phyloP scores from a whole-genome alignment of 495 filamentous ascomycete genomes.

The Aspergillus taichungensis region DNA sequence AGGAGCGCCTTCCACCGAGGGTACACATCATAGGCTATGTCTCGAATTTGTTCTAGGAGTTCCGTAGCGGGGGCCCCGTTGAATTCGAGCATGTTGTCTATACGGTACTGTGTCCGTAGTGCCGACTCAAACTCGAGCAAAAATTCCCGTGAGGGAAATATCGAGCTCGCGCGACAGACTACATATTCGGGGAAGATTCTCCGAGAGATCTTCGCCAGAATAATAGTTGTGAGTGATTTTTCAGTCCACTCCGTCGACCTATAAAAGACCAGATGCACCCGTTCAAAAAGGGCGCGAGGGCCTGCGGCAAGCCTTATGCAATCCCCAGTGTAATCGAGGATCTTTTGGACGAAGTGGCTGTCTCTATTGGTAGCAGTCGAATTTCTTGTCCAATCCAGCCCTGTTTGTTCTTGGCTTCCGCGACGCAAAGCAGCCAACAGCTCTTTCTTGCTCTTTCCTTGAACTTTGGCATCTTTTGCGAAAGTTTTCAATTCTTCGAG shows the following conservation, averaged over 20 bases:
- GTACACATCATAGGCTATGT: constrained; percentile 65
- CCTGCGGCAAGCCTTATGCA: constrained; percentile 71
- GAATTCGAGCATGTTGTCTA: constrained; percentile 81
- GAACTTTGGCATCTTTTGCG: constrained; percentile 77
- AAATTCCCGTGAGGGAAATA: constrained; percentile 66
- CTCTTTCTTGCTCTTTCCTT: constrained; percentile 84
- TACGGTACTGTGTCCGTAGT: constrained; percentile 68
- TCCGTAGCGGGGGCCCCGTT: constrained; percentile 61
- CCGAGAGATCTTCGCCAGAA: constrained; percentile 78
- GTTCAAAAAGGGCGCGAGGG: constrained; percentile 78
- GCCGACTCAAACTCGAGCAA: constrained; percentile 86
- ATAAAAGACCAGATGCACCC: constrained; percentile 93
- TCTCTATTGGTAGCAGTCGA: constrained; percentile 42
- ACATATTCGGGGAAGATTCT: constrained; percentile 87
- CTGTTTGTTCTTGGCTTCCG: constrained; percentile 62
- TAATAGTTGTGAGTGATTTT: constrained; percentile 90
- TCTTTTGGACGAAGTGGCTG: constrained; percentile 60
- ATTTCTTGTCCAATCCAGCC: constrained; percentile 55
- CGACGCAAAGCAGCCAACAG: constrained; percentile 61
- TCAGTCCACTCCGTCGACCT: constrained; percentile 96
- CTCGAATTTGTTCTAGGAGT: constrained; percentile 57
- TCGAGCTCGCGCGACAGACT: constrained; percentile 80
- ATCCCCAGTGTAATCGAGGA: constrained; percentile 69
- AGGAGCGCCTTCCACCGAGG: constrained; percentile 72
- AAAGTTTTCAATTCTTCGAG: constrained; percentile 80